Evolutionary conservation across 305 asterid species (phyloP).

Genomic region (Fraxinus velutina): DNA sequence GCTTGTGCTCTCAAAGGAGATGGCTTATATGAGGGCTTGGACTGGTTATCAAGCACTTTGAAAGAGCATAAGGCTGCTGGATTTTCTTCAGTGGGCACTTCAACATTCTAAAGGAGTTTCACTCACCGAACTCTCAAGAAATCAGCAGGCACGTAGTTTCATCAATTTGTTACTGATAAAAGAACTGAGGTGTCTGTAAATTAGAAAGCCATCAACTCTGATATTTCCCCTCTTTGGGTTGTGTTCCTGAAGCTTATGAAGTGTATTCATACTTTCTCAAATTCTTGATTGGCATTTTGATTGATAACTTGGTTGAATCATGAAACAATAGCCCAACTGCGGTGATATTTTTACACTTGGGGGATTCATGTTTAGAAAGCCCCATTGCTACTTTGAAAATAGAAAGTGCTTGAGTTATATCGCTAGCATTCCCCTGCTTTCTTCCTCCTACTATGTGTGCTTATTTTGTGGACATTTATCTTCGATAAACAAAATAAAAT

Average conservation of each 20-base stretch:
- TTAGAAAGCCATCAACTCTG: conserved; percentile 18
- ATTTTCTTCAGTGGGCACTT: conserved; percentile 71
- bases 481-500: no score
- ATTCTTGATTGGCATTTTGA: conserved; percentile 7
- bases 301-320: conserved; percentile 19
- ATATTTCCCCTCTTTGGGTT: not conserved
- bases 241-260: conserved; percentile 21
- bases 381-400: conserved; percentile 1
- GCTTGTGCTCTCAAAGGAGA: conserved; percentile 76
- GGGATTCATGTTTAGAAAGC: conserved; percentile 16
- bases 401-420: conserved; percentile 11
- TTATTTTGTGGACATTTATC: not conserved
- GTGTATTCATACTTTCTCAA: conserved; percentile 26
- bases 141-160: conserved; percentile 1
- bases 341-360: not conserved
- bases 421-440: not conserved
- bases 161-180: conserved; percentile 2
- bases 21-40: conserved; percentile 90
- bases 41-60: conserved; percentile 86
- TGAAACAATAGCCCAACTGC: conserved; percentile 14
- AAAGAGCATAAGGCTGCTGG: conserved; percentile 84
- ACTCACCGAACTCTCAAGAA: not conserved
- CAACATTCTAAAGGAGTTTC: conserved; percentile 44
- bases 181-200: conserved; percentile 23
- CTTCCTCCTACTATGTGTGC: not conserved